Evolutionary conservation across 2,329 filamentous ascomycete species (phyloP), one percentile per base, ranked within the genome.

Genomic region (Rhynchosporium secalis): DNA sequence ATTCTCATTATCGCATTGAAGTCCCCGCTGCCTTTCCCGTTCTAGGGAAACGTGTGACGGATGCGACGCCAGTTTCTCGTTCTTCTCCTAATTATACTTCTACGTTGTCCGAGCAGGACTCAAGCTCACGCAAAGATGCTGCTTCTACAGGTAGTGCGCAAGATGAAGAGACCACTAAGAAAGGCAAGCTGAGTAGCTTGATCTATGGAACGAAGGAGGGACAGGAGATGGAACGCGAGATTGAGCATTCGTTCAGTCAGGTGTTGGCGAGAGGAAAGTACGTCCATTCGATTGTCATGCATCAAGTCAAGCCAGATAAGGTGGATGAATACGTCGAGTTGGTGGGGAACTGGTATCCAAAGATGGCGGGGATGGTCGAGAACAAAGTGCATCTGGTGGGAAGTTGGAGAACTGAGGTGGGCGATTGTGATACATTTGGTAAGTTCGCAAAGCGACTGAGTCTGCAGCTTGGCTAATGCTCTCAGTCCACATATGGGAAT

Each of bases 131-230:
- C 75, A 74, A 85, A 73, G 83, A 83, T 82, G 88, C 82, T 74
- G 81, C 86, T 74, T 81, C 86, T 80, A 80, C 80, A 76, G 81
- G 82, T 71, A 81, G 84, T 66, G 85, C 90, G 72, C 77, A 76
- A 36, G 79, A 81, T 65, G 82, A 86, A 57, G 79, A 66, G 20
- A 52, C 56, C 8, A 52, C 88, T 75, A 90, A 89, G 76, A 83
- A 86, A 65, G 89, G 85, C 15, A 86, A 90, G 45, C 78, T 99
- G 62, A 89, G 90, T 41, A 94, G 89, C 70, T 85, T 99, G 70
- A 96, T 99, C 74, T 98, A 99, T 78, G 95, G 95, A 72, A 99
- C 95, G 13, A 92, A 95, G 73, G 94, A 98, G 78, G 95, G 93
- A 38, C 87, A 93, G 65, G 90, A 96, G 79, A 86, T 97, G 75